Base-by-base conservation (phyloP, 2,329 filamentous ascomycete species). In the Bipolaris bicolor region DNA sequence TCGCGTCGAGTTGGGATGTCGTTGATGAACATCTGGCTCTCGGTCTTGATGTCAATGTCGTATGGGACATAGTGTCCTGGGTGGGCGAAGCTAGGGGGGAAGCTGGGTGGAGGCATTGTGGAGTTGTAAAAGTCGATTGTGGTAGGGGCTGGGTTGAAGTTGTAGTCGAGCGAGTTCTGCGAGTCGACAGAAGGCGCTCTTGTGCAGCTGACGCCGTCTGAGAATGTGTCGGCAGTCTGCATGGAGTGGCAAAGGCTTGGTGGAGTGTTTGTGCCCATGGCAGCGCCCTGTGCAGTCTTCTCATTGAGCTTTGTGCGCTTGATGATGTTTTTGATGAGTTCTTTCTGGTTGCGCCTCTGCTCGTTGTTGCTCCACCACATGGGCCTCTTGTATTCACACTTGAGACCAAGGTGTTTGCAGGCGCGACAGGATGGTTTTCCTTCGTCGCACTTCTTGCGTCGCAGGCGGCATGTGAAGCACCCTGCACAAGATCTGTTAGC, bases 291-390 rank as follows among this genome's bases (percentile, higher is more conserved):
- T 50, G 87, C 83, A 50, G 86, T 83, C 86, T 97, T 97, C 80
- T 97, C 94, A 24, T 88, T 88, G 66, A 96, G 84, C 85, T 98
- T 98, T 75, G 95, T 98, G 75, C 89, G 87, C 86, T 97, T 97
- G 83, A 99, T 98, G 78, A 94, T 91, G 78, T 90, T 89, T 84
- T 99, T 99, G 84, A 99, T 96, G 67, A 89, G 82, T 75, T 98
- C 95, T 81, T 98, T 99, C 77, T 97, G 92, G 55, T 88, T 81
- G 69, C 89, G 87, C 67, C 95, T 85, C 72, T 90, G 87, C 63
- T 97, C 92, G 72, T 90, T 90, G 83, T 95, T 97, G 79, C 89
- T 90, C 95, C 95, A 99, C 95, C 95, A 99, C 80, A 91, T 87
- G 36, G 95, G 95, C 73, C 93, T 84, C 84, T 96, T 97, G 82